Percentiles rank a stretch among this genome's conserved stretches.
Conservation (phyloP, 164 flowering plant genomes). For the Berberis thunbergii region DNA sequence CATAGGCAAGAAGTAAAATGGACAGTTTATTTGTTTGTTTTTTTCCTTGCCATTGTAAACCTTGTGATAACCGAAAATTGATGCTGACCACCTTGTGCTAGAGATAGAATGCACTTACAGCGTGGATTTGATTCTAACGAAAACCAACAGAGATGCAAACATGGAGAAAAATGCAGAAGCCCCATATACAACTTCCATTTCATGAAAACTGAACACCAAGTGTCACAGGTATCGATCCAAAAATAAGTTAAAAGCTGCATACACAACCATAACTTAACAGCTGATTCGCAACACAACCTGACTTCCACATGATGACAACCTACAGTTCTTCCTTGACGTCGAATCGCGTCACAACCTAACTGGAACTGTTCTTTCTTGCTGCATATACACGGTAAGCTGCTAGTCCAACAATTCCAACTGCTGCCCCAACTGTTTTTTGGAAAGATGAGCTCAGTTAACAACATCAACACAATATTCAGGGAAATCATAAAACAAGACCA, state of each 20-base stretch:
- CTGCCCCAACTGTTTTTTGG: slow-evolving; percentile 73
- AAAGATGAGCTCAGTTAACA: slow-evolving; percentile 8
- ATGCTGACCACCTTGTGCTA: too few relatives aligned
- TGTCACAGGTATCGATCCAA: not conserved
- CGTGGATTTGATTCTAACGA: too few relatives aligned
- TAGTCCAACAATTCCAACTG: slow-evolving; percentile 68
- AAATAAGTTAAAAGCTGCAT: not conserved
- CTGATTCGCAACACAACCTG: slow-evolving; percentile 1
- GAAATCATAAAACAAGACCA: too few relatives aligned
- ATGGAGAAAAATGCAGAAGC: not conserved
- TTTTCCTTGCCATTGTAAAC: too few relatives aligned
- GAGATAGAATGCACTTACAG: too few relatives aligned
- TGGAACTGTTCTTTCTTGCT: slow-evolving; percentile 52
- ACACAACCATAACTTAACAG: not conserved
- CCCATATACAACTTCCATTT: slow-evolving; percentile 7
- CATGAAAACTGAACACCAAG: slow-evolving; percentile 1
- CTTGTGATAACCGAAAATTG: too few relatives aligned
- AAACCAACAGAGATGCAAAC: too few relatives aligned
- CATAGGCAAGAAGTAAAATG: too few relatives aligned
- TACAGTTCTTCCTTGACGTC: too few relatives aligned
- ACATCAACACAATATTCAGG: not conserved
- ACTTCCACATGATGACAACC: not conserved
- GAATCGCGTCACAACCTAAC: slow-evolving; percentile 12
- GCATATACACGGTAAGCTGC: slow-evolving; percentile 87
- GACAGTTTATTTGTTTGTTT: too few relatives aligned